phyloP scores from a whole-genome alignment of 805 yeast species.

The Grigorovia transvaalensis region DNA sequence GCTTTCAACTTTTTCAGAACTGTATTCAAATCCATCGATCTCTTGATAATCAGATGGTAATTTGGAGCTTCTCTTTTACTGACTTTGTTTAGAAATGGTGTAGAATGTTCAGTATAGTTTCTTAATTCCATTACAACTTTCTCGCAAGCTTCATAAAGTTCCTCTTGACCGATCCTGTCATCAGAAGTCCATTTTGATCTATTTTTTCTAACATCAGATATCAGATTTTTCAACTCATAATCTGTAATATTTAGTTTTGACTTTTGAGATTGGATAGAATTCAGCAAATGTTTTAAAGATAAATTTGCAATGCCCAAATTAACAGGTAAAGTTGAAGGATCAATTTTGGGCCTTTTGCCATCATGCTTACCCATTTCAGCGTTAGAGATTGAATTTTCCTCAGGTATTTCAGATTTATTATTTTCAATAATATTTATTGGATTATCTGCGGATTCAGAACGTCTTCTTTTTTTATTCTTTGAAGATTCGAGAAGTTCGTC shows the following conservation, averaged over 20 bases:
- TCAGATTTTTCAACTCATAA: constrained; percentile 68
- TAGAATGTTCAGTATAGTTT: constrained; percentile 90
- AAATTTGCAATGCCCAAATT: constrained; percentile 64
- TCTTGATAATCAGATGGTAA: constrained; percentile 78
- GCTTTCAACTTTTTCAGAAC: constrained; percentile 81
- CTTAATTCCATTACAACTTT: constrained; percentile 84
- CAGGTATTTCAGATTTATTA: not conserved
- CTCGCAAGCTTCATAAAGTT: constrained; percentile 93
- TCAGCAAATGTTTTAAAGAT: constrained; percentile 69
- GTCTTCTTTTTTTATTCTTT: constrained; percentile 17
- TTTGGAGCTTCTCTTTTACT: constrained; percentile 97
- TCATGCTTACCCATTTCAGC: constrained; percentile 6
- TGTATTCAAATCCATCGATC: constrained; percentile 94
- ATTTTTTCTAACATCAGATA: constrained; percentile 88
- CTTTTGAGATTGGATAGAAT: constrained; percentile 67
- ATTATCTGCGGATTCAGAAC: constrained; percentile 12
- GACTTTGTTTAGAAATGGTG: constrained; percentile 92
- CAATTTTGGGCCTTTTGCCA: constrained; percentile 17
- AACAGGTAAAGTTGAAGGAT: constrained; percentile 27
- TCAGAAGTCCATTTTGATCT: constrained; percentile 97
- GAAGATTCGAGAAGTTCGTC: constrained; percentile 49
- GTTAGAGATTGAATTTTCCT: constrained; percentile 12
- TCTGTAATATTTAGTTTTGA: constrained; percentile 70
- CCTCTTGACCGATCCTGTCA: constrained; percentile 93
- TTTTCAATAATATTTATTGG: constrained; percentile 6